Evolutionary conservation across 441 rosid species (phyloP).

Genomic region (Adansonia madagascariensis): DNA sequence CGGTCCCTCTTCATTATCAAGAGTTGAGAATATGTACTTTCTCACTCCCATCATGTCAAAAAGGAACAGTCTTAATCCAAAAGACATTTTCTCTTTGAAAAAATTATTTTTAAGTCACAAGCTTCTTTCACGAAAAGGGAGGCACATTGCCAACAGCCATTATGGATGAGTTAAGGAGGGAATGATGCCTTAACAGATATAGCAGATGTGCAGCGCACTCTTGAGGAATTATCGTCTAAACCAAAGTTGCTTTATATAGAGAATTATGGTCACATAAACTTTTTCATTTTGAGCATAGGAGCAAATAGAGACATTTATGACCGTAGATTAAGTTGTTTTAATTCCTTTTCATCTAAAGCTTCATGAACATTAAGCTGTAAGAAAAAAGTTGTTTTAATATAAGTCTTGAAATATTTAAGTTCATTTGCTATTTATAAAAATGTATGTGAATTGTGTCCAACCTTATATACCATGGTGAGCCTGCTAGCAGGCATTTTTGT

Average conservation of each 20-base stretch:
- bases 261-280: conserved; percentile 85
- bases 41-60: too few species aligned
- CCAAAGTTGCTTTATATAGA: conserved; percentile 76
- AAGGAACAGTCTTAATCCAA: too few species aligned
- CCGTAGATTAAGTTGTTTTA: conserved; percentile 60
- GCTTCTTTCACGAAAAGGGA: too few species aligned
- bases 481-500: too few species aligned
- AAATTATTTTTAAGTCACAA: too few species aligned
- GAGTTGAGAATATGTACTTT: too few species aligned
- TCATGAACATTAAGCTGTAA: background rate
- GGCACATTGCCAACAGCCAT: conserved; percentile 34
- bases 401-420: background rate
- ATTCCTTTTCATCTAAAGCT: background rate
- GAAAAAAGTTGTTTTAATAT: background rate
- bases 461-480: too few species aligned
- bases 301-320: conserved; percentile 66
- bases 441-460: too few species aligned
- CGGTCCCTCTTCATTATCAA: too few species aligned
- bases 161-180: conserved; percentile 94
- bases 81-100: too few species aligned
- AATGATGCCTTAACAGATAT: conserved; percentile 69
- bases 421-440: too few species aligned
- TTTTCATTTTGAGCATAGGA: conserved; percentile 47
- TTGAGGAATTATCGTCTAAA: conserved; percentile 50
- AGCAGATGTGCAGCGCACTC: conserved; percentile 63